Conservation (phyloP, 2,329 filamentous ascomycete genomes). For the Aureobasidium namibiae region DNA sequence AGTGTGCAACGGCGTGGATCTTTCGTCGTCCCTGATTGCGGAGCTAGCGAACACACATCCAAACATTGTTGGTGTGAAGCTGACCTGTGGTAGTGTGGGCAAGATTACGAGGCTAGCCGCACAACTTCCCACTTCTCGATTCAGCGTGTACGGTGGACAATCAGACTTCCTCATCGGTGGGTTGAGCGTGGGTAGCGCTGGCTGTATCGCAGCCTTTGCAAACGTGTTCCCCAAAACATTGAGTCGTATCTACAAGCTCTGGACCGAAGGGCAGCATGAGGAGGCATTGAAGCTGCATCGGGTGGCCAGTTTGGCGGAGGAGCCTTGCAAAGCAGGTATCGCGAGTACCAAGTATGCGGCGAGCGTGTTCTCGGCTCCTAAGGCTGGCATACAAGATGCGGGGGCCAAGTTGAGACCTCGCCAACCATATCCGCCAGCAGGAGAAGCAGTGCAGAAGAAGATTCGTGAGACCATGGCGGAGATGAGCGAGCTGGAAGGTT, state of each 20-base stretch:
- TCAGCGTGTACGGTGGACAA: conserved; percentile 60
- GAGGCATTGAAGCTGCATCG: conserved; percentile 55
- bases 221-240: conserved; percentile 51
- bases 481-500: conserved; percentile 33
- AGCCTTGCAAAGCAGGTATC: conserved; percentile 55
- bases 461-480: conserved; percentile 34
- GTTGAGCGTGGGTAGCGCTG: conserved; percentile 38
- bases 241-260: conserved; percentile 53
- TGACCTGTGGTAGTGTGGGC: conserved; percentile 56
- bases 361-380: conserved; percentile 48
- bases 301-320: conserved; percentile 56
- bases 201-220: conserved; percentile 45
- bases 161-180: conserved; percentile 55
- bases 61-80: conserved; percentile 57
- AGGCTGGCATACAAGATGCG: conserved; percentile 53
- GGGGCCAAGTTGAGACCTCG: conserved; percentile 51
- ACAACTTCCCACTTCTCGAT: conserved; percentile 45
- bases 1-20: conserved; percentile 59
- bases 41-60: conserved; percentile 40
- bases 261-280: conserved; percentile 45
- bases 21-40: conserved; percentile 56
- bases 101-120: conserved; percentile 51
- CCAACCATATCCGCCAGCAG: conserved; percentile 49
- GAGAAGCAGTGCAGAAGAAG: conserved; percentile 36
- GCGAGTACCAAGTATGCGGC: conserved; percentile 63